Percentiles rank a stretch among this genome's conserved stretches.
phyloP scores from a whole-genome alignment of 2,329 filamentous ascomycete species.

The Fusarium nisikadoi region DNA sequence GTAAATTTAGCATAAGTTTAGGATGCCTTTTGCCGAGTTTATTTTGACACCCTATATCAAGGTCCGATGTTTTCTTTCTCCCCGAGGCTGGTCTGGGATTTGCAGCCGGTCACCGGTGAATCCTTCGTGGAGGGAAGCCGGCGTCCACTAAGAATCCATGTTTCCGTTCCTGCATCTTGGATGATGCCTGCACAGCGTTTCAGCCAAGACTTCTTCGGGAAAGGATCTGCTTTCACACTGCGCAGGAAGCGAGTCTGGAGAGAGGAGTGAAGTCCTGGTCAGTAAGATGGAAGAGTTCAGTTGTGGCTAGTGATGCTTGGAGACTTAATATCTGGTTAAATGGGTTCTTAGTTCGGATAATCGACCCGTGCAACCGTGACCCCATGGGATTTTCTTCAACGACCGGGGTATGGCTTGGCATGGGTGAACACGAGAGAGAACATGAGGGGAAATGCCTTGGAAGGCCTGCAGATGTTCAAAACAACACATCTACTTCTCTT shows the following conservation, averaged over 20 bases:
- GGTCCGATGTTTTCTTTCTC: no score
- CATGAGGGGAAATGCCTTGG: no score
- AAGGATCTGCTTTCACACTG: neutral
- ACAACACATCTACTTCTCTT: no score
- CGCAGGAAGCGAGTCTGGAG: neutral
- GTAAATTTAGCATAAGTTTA: no score
- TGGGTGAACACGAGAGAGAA: neutral
- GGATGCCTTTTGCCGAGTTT: no score
- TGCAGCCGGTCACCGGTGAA: neutral
- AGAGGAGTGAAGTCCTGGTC: neutral
- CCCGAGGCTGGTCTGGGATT: no score
- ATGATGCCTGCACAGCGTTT: conserved; percentile 1
- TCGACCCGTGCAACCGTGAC: neutral
- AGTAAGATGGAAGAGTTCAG: neutral
- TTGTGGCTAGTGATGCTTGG: neutral
- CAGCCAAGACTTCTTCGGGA: conserved; percentile 6
- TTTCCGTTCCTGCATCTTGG: neutral
- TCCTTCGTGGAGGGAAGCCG: neutral
- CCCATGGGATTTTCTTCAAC: neutral
- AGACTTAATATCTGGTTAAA: neutral
- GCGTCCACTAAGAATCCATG: neutral
- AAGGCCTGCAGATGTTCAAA: neutral
- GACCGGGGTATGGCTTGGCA: neutral
- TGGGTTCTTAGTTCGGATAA: neutral
- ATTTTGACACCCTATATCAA: no score